These are phyloP conservation scores for Phytopythium boreale DNA, from an alignment of 352 stramenopile genomes.

Conservation along the genomic window DNA sequence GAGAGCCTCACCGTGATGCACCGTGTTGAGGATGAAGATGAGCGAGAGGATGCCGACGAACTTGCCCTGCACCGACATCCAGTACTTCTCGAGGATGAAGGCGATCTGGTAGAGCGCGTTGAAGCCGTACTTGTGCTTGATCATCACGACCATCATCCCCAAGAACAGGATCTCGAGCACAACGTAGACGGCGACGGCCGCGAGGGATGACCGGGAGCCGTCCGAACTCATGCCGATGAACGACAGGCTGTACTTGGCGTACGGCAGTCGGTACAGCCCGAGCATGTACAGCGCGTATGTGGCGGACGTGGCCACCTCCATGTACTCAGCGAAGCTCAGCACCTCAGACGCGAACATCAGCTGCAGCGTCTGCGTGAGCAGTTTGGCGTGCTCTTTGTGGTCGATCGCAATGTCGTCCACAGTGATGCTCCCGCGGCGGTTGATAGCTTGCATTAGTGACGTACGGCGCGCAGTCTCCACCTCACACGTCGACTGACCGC, in stretches of 20 bases:
- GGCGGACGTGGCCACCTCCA: constrained; percentile 21
- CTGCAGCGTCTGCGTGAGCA: constrained; percentile 19
- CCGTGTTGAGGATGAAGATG: constrained; percentile 26
- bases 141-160: constrained; percentile 14
- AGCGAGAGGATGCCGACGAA: constrained; percentile 19
- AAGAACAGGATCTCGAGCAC: constrained; percentile 14
- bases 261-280: constrained; percentile 13
- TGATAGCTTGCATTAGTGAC: background rate
- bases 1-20: constrained; percentile 8
- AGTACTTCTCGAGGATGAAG: constrained; percentile 35
- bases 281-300: constrained; percentile 26
- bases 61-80: constrained; percentile 21
- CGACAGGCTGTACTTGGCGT: constrained; percentile 18
- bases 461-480: background rate
- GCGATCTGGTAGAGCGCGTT: constrained; percentile 23
- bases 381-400: constrained; percentile 17
- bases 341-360: constrained; percentile 26
- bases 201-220: constrained; percentile 8
- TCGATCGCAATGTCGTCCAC: constrained; percentile 15
- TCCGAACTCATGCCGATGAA: constrained; percentile 11
- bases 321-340: constrained; percentile 26
- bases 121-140: constrained; percentile 23
- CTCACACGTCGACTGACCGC: background rate
- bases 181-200: constrained; percentile 9
- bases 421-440: background rate